Conservation (phyloP, 2,329 filamentous ascomycete species). For the Paracorniculantispora psalliotae region DNA sequence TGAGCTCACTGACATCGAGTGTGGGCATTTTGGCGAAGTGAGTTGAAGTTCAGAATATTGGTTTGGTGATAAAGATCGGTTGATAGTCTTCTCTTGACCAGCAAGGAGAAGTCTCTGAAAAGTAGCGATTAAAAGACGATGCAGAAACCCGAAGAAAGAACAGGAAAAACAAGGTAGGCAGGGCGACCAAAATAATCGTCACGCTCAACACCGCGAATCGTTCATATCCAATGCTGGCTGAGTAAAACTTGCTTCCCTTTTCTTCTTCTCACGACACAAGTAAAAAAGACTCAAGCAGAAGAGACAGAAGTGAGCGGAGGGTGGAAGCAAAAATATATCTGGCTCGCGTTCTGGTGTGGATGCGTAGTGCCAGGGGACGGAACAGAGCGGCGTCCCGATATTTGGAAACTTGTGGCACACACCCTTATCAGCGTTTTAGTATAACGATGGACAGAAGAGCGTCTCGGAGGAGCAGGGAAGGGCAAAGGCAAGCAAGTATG, state of each 20-base stretch:
- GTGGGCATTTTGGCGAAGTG: conserved; percentile 13
- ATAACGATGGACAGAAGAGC: background rate
- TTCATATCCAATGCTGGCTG: background rate
- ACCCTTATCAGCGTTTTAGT: background rate
- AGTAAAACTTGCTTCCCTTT: background rate
- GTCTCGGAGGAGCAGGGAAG: background rate
- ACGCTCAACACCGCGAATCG: background rate
- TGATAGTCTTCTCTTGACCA: background rate
- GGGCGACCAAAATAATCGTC: background rate
- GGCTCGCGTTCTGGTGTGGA: background rate
- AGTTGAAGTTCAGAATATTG: background rate
- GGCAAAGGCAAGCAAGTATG: background rate
- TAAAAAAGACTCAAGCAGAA: background rate
- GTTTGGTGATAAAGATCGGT: background rate
- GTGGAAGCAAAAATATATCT: background rate
- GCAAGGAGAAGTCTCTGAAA: background rate
- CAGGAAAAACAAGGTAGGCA: background rate
- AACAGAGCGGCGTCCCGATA: background rate
- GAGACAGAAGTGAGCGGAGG: background rate
- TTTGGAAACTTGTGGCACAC: background rate
- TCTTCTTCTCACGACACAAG: background rate
- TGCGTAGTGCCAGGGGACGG: background rate
- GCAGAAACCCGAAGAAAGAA: background rate
- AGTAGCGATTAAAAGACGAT: background rate
- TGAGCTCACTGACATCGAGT: conserved; percentile 47